A percentile compares a stretch with the other conserved stretches of the same genome.
Evolutionary conservation across 1,284 basidiomycete genomes (phyloP).

Genomic region (Marasmius sp.): DNA sequence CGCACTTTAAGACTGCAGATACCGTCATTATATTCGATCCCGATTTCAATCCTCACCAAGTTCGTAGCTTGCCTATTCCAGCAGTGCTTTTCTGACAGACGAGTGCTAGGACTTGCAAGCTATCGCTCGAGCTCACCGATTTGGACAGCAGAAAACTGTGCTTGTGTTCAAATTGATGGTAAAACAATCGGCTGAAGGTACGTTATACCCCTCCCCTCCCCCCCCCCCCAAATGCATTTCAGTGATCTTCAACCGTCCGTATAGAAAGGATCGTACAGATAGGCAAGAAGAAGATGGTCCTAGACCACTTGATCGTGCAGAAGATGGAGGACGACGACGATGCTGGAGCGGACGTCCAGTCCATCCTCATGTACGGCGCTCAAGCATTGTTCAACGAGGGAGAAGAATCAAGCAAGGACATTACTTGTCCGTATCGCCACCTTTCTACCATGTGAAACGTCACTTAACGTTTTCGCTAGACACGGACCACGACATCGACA

Average conservation of each 20-base stretch:
- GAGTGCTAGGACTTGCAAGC: conserved; percentile 74
- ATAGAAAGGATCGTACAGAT: conserved; percentile 84
- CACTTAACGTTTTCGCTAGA: conserved; percentile 42
- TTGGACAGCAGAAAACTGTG: conserved; percentile 79
- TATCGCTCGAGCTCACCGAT: conserved; percentile 86
- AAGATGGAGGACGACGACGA: conserved; percentile 85
- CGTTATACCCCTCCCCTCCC: too few species aligned
- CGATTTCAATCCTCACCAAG: conserved; percentile 94
- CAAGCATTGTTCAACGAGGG: conserved; percentile 78
- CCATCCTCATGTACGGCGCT: conserved; percentile 82
- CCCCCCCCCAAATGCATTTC: not conserved
- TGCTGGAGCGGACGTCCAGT: conserved; percentile 71
- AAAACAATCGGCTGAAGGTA: conserved; percentile 87
- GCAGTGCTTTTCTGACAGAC: not conserved
- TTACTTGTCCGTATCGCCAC: conserved; percentile 56
- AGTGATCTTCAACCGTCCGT: not conserved
- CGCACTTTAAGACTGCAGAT: conserved; percentile 60
- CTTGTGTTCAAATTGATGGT: conserved; percentile 92
- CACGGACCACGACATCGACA: conserved; percentile 76
- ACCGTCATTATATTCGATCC: conserved; percentile 92
- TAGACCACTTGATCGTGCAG: conserved; percentile 92
- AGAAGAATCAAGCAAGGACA: conserved; percentile 52
- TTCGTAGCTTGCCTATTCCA: conserved; percentile 27
- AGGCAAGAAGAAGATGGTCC: conserved; percentile 87
- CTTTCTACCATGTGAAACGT: not conserved